Evolutionary conservation across 768 basidiomycete genomes (phyloP).

Genomic region (Crucibulum laeve): DNA sequence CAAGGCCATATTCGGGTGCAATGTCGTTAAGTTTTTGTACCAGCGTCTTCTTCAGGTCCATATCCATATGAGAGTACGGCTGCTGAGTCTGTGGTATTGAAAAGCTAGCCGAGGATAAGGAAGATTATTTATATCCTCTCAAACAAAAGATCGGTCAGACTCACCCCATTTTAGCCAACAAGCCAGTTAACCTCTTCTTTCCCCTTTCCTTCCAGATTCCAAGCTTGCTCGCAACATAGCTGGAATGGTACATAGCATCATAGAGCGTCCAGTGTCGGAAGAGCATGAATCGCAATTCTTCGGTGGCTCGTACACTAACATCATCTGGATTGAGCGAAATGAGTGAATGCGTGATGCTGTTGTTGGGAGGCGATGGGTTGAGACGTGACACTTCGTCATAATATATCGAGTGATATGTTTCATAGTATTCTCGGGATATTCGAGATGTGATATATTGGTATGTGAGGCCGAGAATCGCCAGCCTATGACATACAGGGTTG

Average conservation of each 20-base stretch:
- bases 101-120: conserved; percentile 52
- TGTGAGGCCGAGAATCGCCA: conserved; percentile 90
- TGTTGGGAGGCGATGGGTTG: conserved; percentile 55
- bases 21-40: conserved; percentile 81
- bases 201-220: conserved; percentile 97
- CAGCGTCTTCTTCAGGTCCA: conserved; percentile 81
- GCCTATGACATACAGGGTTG: conserved; percentile 40
- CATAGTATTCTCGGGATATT: conserved; percentile 85
- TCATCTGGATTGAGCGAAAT: conserved; percentile 78
- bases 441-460: conserved; percentile 86
- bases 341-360: conserved; percentile 25
- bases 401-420: conserved; percentile 74
- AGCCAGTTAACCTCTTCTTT: conserved; percentile 79
- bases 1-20: conserved; percentile 91
- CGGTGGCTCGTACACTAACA: conserved; percentile 70
- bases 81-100: conserved; percentile 94
- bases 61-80: conserved; percentile 92
- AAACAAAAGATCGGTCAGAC: conserved; percentile 13
- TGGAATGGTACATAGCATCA: conserved; percentile 97
- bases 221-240: conserved; percentile 91
- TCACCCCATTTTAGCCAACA: conserved; percentile 98
- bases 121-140: background rate
- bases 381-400: conserved; percentile 91
- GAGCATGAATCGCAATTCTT: conserved; percentile 91
- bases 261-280: conserved; percentile 98